Evolutionary conservation across 2,329 filamentous ascomycete genomes (phyloP).

Genomic region (Hypocreales sp.): DNA sequence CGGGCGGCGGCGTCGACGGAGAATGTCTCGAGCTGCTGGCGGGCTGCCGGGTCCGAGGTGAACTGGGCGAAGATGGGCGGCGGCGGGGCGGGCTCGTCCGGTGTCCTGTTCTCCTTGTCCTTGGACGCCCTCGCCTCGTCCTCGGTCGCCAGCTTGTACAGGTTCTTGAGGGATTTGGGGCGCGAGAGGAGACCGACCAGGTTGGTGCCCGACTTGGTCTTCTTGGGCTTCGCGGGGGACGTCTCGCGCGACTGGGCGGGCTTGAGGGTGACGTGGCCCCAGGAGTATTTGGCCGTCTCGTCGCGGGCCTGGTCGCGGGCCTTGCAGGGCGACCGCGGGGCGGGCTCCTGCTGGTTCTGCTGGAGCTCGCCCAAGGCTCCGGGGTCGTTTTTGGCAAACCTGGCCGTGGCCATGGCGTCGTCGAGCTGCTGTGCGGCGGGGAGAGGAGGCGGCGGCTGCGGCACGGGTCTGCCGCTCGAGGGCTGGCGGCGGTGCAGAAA

Average conservation of each 20-base stretch:
- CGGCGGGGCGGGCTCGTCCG: slow-evolving; percentile 23
- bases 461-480: slow-evolving; percentile 25
- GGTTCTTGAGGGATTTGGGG: slow-evolving; percentile 56
- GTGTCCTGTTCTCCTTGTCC: slow-evolving; percentile 73
- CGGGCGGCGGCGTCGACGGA: slow-evolving; percentile 3
- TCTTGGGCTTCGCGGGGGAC: slow-evolving; percentile 51
- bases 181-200: slow-evolving; percentile 63
- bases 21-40: slow-evolving; percentile 1
- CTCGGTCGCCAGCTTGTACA: slow-evolving; percentile 37
- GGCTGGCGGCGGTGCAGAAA: slow-evolving; percentile 34
- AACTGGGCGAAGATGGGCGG: slow-evolving; percentile 78
- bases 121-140: slow-evolving; percentile 35
- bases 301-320: slow-evolving; percentile 15
- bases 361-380: slow-evolving; percentile 40
- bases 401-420: slow-evolving; percentile 15
- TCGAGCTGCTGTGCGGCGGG: slow-evolving; percentile 1
- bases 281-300: slow-evolving; percentile 15
- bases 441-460: slow-evolving; percentile 8
- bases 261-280: slow-evolving; percentile 26
- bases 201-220: slow-evolving; percentile 72
- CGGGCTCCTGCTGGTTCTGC: slow-evolving; percentile 33
- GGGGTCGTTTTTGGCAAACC: slow-evolving; percentile 20
- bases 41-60: slow-evolving; percentile 10
- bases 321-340: slow-evolving; percentile 23
- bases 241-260: slow-evolving; percentile 22